Evolutionary conservation across 2,329 filamentous ascomycete genomes (phyloP).

Genomic region (Alternaria longipes): DNA sequence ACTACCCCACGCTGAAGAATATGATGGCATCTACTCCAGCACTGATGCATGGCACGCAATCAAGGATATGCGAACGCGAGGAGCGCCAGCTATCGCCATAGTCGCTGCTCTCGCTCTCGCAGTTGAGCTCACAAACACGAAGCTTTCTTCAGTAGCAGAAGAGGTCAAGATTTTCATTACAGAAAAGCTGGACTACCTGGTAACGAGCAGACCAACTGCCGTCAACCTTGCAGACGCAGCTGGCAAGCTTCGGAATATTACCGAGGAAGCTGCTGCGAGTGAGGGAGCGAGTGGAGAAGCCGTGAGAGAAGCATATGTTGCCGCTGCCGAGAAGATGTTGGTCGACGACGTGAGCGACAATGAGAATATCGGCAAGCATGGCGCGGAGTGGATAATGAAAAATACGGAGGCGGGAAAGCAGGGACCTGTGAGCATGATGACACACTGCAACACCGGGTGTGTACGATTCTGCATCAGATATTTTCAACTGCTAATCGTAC

Average conservation of each 20-base stretch:
- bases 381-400: constrained; percentile 81
- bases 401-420: constrained; percentile 63
- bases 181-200: constrained; percentile 82
- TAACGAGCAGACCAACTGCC: constrained; percentile 89
- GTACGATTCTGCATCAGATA: not conserved
- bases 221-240: constrained; percentile 95
- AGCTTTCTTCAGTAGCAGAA: constrained; percentile 63
- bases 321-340: constrained; percentile 85
- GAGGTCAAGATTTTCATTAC: constrained; percentile 74
- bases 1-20: constrained; percentile 81
- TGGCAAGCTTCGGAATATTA: constrained; percentile 74
- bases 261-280: constrained; percentile 61
- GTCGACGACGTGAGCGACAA: constrained; percentile 89
- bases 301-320: constrained; percentile 76
- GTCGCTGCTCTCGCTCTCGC: constrained; percentile 91
- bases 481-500: constrained; percentile 29
- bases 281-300: constrained; percentile 58
- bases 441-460: constrained; percentile 96
- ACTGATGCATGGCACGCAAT: constrained; percentile 85
- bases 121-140: constrained; percentile 76
- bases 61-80: constrained; percentile 78
- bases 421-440: constrained; percentile 79
- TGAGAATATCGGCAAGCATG: constrained; percentile 81
- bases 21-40: constrained; percentile 74
- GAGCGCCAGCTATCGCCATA: constrained; percentile 95